Evolutionary conservation across 805 yeast species (phyloP).

Genomic region (Cyberlindnera veronae): DNA sequence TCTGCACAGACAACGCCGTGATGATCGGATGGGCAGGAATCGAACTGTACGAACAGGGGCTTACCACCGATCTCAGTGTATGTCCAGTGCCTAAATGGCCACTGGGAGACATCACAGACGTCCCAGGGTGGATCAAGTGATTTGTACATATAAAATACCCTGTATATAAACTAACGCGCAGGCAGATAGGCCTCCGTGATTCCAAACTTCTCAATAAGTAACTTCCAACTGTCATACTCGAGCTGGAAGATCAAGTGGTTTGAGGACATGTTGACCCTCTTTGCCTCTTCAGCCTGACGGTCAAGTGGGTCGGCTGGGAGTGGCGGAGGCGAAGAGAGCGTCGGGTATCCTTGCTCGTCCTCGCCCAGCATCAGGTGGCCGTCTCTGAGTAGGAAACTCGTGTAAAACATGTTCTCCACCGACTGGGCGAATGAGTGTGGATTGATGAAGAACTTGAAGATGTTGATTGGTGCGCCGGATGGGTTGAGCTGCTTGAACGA

Average conservation of each 20-base stretch:
- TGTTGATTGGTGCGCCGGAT: conserved; percentile 41
- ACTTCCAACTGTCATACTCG: conserved; percentile 64
- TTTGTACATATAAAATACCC: not conserved
- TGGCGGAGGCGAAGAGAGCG: conserved; percentile 33
- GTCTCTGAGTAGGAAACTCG: conserved; percentile 77
- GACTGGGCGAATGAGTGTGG: conserved; percentile 75
- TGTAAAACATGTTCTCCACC: conserved; percentile 79
- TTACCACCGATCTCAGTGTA: conserved; percentile 48
- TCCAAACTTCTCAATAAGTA: conserved; percentile 47
- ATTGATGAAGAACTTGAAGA: conserved; percentile 67
- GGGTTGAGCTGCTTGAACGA: conserved; percentile 32
- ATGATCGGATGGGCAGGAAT: conserved; percentile 99
- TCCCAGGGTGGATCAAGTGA: conserved; percentile 51
- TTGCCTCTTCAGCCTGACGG: conserved; percentile 24
- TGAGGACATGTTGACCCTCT: conserved; percentile 29
- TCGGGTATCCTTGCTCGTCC: conserved; percentile 46
- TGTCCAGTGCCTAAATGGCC: conserved; percentile 87
- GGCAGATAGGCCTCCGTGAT: conserved; percentile 56
- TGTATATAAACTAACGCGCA: conserved; percentile 2
- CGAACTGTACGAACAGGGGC: conserved; percentile 60
- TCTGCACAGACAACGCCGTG: conserved; percentile 93
- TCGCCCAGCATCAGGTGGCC: conserved; percentile 57
- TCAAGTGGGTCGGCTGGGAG: conserved; percentile 26
- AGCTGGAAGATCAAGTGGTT: conserved; percentile 73
- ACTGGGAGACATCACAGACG: conserved; percentile 44